These are phyloP conservation scores for Mycena sp. DNA, from an alignment of 1,284 basidiomycete genomes.

Conservation along the genomic window DNA sequence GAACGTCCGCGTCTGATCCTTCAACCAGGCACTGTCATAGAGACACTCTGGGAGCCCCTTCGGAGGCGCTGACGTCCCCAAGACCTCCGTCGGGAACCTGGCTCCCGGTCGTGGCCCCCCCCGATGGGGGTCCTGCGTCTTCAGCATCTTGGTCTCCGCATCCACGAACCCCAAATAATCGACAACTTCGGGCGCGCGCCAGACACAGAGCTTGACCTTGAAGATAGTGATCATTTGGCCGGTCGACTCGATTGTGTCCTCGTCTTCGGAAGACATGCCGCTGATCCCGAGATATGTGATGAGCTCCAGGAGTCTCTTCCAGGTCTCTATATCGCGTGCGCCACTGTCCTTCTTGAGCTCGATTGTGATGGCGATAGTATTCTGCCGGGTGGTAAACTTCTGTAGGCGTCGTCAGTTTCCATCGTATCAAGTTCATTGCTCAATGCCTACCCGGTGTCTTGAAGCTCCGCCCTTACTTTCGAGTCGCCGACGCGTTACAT, in stretches of 20 bases:
- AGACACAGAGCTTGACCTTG: conserved; percentile 8
- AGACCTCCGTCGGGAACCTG: not conserved
- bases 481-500: not conserved
- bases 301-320: conserved; percentile 1
- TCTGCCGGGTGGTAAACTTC: not conserved
- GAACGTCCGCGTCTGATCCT: too few species aligned
- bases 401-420: not conserved
- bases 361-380: not conserved
- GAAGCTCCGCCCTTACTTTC: not conserved
- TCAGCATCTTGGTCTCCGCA: not conserved
- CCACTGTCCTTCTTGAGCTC: not conserved
- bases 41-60: conserved; percentile 9
- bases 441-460: not conserved
- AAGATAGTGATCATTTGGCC: not conserved
- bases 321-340: not conserved
- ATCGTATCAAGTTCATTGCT: not conserved
- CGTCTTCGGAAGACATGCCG: conserved; percentile 23
- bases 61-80: not conserved
- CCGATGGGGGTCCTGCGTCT: not conserved
- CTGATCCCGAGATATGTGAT: not conserved
- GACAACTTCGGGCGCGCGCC: conserved; percentile 7
- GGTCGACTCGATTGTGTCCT: not conserved
- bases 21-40: conserved; percentile 12
- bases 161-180: conserved; percentile 9
- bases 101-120: not conserved